Base-by-base conservation (phyloP, 768 basidiomycete species). In the Lactarius sp. region DNA sequence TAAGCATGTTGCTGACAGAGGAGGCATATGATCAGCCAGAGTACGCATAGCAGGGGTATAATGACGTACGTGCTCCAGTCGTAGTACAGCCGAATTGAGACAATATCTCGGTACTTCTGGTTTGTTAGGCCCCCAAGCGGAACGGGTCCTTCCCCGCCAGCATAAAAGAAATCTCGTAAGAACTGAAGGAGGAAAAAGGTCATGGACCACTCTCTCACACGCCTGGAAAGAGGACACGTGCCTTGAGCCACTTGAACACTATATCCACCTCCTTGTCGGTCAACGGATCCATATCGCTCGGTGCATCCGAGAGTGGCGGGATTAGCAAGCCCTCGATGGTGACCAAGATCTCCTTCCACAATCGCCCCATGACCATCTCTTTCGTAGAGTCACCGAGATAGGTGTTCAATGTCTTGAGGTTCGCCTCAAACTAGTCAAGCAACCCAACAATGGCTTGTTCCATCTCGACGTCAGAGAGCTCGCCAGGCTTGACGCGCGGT, bases 181-280 rank as follows among this genome's bases (percentile, higher is more conserved):
- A 98, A 98, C 92, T 96, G 65, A 2, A 66, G 36, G 51, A 20
- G 27, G 27, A 27, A 27, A 3, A 18, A 51, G 63, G 41, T 61
- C 36, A 61, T 56, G 4, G 6, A 47, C 8, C 18, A 6, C 22
- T 13, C 34, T 7, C 27, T 36, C 18, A 61, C 34, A 51, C 5
- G 44, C 33, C 49, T 9, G 14, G n/a, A 6, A 6, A 7, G 16
- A 42, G 65, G 34, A 4, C n/a, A 69, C 75, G 18, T 61, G 91
- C 94, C 85, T 94, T 95, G 59, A 98, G 74, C 93, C 97, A 98
- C 73, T 94, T 96, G 78, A 98, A 93, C n/a, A 95, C 96, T 63
- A 98, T 88, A 72, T 98, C 97, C 42, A 98, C 90, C 76, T 98
- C 97, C 75, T 96, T 95, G 70, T 98, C 97, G 34, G 82, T 87